Evolutionary conservation across 768 basidiomycete genomes (phyloP), one percentile per base, ranked within the genome.

Genomic region (Leccinum longicurvipes): DNA sequence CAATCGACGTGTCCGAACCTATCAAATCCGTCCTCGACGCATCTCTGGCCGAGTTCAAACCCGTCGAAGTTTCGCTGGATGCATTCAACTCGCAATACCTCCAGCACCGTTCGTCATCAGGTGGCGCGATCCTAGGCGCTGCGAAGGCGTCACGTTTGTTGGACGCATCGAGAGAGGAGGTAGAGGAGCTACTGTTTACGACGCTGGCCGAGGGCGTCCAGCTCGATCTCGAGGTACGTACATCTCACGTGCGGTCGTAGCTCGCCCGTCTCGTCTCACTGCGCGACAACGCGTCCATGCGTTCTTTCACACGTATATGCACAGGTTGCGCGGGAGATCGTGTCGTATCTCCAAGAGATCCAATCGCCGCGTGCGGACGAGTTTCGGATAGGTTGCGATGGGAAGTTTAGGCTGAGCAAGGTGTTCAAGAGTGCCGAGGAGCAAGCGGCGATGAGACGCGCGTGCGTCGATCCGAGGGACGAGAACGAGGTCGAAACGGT

Each of bases 81-180:
- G 79, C 78, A 0, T 88, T 79, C 74, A 93, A 90, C 64, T 80
- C 84, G 17, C 82, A 89, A 58, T 93, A 86, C 68, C 78, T 93
- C 12, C 89, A 94, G 65, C 75, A 65, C 15, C 79, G 87, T 57
- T 73, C 83, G 0, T 62, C 70, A 1, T 78, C 78, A 10, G 76
- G 82, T 0, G 58, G 68, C 2, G 83, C 84, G 0, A 73, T 89
- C 31, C 70, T 96, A 7, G 86, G 83, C 3, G 77, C 76, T 41
- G 91, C 91, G 6, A 78, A 79, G 63, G 89, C 78, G 1, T 72
- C 78, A 14, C 74, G 67, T 1, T 60, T 67, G 6, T 71, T 91
- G 45, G 74, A 76, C 3, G 69, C 79, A 0, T 75, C 84, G 9
- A 61, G 69, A 34, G 78, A 79, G 6, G 88, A 91, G 60, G 76